These are phyloP conservation scores for Fusarium sp. DNA, from an alignment of 2,329 filamentous ascomycete genomes.

Conservation along the genomic window DNA sequence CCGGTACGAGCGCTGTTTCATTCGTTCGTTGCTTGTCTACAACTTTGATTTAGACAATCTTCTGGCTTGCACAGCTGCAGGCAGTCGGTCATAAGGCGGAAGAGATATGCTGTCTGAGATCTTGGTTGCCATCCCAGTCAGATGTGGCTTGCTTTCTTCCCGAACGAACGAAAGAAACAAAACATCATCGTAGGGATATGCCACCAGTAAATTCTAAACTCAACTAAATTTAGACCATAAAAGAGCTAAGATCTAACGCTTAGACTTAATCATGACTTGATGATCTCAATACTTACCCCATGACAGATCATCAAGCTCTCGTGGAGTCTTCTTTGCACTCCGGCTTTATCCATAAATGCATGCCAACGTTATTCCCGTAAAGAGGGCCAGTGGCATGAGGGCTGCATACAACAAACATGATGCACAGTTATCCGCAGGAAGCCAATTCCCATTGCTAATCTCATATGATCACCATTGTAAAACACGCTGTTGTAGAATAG, in stretches of 20 bases:
- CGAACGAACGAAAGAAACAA: not conserved
- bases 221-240: not conserved
- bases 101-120: slow-evolving; percentile 9
- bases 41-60: not conserved
- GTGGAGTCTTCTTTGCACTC: not conserved
- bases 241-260: not conserved
- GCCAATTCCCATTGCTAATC: slow-evolving; percentile 21
- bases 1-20: not conserved
- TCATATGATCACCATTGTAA: slow-evolving; percentile 7
- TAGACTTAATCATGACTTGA: not conserved
- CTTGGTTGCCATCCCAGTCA: not conserved
- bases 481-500: slow-evolving; percentile 6
- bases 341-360: not conserved
- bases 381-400: slow-evolving; percentile 4
- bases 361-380: slow-evolving; percentile 12
- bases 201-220: not conserved
- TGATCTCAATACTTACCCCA: not conserved
- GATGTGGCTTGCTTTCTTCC: not conserved
- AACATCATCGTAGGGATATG: not conserved
- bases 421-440: not conserved
- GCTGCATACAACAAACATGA: not conserved
- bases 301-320: not conserved
- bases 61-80: not conserved
- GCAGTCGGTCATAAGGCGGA: not conserved
- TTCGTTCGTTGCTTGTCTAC: not conserved